A percentile compares a stretch with the other conserved stretches of the same genome.
phyloP scores from a whole-genome alignment of 257 asterid species.

The Solanum commersonii region DNA sequence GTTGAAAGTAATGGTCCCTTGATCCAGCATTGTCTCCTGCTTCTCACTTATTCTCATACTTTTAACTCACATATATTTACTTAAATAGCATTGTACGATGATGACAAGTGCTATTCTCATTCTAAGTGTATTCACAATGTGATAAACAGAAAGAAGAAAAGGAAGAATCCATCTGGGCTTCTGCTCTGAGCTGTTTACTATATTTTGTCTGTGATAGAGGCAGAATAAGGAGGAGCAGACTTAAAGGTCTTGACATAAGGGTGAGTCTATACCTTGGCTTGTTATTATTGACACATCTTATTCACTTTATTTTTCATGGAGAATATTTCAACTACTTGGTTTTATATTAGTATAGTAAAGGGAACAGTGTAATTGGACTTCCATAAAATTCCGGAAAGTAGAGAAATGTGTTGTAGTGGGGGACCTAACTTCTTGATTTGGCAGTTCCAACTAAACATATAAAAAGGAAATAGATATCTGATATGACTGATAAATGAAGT shows the following conservation, averaged over 20 bases:
- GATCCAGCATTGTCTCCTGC: background rate
- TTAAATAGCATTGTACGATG: background rate
- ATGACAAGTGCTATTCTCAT: background rate
- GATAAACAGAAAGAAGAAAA: conserved; percentile 65
- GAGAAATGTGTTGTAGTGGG: background rate
- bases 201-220: conserved; percentile 95
- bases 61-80: background rate
- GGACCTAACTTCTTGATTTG: background rate
- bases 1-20: background rate
- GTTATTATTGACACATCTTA: background rate
- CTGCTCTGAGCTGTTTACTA: conserved; percentile 88
- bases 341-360: background rate
- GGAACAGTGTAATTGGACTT: background rate
- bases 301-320: background rate
- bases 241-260: conserved; percentile 88
- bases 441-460: background rate
- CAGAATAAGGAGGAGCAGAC: conserved; percentile 87
- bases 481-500: background rate
- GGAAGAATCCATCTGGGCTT: conserved; percentile 97
- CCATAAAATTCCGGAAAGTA: background rate
- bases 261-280: conserved; percentile 41
- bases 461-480: background rate
- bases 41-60: background rate
- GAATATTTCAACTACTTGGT: background rate
- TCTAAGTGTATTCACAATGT: background rate